Evolutionary conservation across 2,329 filamentous ascomycete genomes (phyloP).

Genomic region (Pseudogymnoascus sp.): DNA sequence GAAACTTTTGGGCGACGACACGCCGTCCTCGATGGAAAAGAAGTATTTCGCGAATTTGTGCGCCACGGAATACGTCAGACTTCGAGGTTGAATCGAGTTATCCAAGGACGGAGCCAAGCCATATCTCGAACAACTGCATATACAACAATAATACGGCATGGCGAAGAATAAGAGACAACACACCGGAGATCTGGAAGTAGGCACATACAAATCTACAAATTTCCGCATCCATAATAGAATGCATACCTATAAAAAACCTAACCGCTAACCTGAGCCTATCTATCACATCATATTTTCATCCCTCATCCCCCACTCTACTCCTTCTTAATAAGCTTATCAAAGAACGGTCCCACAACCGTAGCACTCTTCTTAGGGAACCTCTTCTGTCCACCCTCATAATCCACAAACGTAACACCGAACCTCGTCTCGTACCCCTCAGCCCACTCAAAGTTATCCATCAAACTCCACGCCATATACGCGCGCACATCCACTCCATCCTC

Average conservation of each 20-base stretch:
- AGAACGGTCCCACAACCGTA: slow-evolving; percentile 61
- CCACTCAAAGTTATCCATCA: slow-evolving; percentile 57
- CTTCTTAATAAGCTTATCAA: slow-evolving; percentile 64
- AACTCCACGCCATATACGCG: slow-evolving; percentile 80
- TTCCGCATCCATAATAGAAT: not conserved
- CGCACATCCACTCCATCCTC: slow-evolving; percentile 72
- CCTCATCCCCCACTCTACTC: slow-evolving; percentile 30
- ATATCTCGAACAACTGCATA: not conserved
- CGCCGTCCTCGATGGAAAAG: not conserved
- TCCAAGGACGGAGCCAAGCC: not conserved
- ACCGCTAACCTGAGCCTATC: not conserved
- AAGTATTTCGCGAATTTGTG: no score
- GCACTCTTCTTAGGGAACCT: slow-evolving; percentile 81
- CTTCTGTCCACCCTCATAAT: slow-evolving; percentile 75
- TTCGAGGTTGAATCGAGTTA: not conserved
- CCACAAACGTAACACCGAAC: slow-evolving; percentile 78
- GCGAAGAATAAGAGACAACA: not conserved
- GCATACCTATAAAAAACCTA: not conserved
- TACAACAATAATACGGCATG: not conserved
- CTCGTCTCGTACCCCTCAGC: slow-evolving; percentile 85
- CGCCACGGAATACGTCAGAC: not conserved
- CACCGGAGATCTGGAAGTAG: not conserved
- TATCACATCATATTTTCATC: not conserved
- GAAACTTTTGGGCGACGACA: not conserved
- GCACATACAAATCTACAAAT: not conserved